These are phyloP conservation scores for Bryoerythrophyllum caledonicum DNA, from an alignment of 225 moss, liverwort and hornwort genomes.

Conservation along the genomic window DNA sequence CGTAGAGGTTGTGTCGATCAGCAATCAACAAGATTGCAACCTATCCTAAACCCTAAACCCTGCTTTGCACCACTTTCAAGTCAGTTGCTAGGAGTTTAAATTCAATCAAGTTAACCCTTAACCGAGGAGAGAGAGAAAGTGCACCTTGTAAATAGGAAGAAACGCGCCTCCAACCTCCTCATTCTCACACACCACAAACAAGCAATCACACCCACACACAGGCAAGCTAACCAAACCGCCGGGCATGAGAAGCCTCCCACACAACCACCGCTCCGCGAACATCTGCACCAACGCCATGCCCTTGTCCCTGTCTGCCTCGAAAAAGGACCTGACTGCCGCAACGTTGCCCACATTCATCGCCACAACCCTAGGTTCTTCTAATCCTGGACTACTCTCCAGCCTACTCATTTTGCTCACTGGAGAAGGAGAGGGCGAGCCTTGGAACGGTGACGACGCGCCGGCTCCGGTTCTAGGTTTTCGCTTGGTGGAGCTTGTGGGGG, in stretches of 20 bases:
- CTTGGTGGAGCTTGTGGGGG: conserved; percentile 49
- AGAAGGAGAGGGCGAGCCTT: conserved; percentile 52
- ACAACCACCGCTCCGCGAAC: conserved; percentile 78
- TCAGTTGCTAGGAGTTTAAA: too few species aligned
- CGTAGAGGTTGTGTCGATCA: too few species aligned
- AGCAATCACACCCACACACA: conserved; percentile 82
- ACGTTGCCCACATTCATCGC: conserved; percentile 43
- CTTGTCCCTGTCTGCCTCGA: conserved; percentile 65
- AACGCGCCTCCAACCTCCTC: conserved; percentile 7
- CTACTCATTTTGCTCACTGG: conserved; percentile 43
- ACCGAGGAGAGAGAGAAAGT: too few species aligned
- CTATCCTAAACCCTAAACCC: too few species aligned
- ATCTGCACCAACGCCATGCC: conserved; percentile 62
- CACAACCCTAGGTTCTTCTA: conserved; percentile 32
- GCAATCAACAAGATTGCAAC: too few species aligned
- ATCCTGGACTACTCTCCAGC: conserved; percentile 44
- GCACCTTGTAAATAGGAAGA: conserved; percentile 44
- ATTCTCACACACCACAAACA: conserved; percentile 57
- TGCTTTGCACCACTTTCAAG: too few species aligned
- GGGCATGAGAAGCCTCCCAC: conserved; percentile 74
- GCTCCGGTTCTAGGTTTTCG: conserved; percentile 45
- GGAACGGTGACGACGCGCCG: conserved; percentile 42
- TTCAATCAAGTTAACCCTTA: too few species aligned
- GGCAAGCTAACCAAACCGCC: conserved; percentile 76
- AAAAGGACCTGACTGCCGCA: conserved; percentile 64